A percentile compares a stretch with the other conserved stretches of the same genome.
These are phyloP conservation scores for Marasmius sp. DNA, from an alignment of 1,284 basidiomycete genomes.

Conservation along the genomic window DNA sequence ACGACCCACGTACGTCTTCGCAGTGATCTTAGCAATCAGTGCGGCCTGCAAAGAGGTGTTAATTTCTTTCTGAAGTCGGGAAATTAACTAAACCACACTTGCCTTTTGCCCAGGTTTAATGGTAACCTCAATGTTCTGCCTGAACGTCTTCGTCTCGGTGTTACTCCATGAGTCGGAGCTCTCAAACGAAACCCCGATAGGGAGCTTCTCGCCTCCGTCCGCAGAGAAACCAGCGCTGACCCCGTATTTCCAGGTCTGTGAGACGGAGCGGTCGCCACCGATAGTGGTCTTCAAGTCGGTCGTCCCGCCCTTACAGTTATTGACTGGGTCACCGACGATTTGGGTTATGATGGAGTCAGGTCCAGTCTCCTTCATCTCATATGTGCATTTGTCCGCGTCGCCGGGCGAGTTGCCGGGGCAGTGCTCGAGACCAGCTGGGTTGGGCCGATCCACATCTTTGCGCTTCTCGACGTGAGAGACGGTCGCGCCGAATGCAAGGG, in stretches of 20 bases:
- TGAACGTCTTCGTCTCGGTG: conserved; percentile 2
- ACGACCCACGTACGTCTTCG: not conserved
- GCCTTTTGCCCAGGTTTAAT: conserved; percentile 3
- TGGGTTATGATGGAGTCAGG: not conserved
- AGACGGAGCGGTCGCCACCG: not conserved
- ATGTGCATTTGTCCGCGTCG: not conserved
- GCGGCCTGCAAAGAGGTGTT: not conserved
- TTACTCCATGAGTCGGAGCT: not conserved
- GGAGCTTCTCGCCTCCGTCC: not conserved
- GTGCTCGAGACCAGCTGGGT: not conserved
- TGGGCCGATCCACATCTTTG: conserved; percentile 1
- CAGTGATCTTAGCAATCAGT: not conserved
- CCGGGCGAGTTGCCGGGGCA: not conserved
- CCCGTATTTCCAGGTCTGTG: conserved; percentile 2
- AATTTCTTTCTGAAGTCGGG: not conserved
- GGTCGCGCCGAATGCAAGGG: not conserved
- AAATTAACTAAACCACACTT: not conserved
- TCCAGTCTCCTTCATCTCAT: not conserved
- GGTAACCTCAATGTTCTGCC: conserved; percentile 3
- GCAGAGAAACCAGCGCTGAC: not conserved
- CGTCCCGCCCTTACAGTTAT: conserved; percentile 2
- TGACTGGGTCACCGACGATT: not conserved
- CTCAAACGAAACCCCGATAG: not conserved
- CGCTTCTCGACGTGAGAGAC: not conserved
- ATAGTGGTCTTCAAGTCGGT: not conserved